Evolutionary conservation across 2,329 filamentous ascomycete genomes (phyloP).

Genomic region (Pseudomassariella vexata): DNA sequence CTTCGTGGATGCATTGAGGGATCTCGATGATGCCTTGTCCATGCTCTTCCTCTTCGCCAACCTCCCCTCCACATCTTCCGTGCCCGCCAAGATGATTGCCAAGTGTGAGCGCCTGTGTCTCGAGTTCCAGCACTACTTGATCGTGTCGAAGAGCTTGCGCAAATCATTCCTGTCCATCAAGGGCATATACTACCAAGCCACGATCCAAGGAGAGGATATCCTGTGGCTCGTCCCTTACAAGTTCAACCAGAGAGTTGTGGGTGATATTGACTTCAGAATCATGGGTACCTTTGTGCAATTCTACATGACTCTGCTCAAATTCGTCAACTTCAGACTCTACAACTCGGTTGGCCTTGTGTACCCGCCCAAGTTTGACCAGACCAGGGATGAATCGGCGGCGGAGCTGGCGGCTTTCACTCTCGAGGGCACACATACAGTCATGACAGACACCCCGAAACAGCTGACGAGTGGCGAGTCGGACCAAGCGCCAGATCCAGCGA

Average conservation of each 20-base stretch:
- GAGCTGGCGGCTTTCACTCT: constrained; percentile 89
- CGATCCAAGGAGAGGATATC: constrained; percentile 92
- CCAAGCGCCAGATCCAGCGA: constrained; percentile 54
- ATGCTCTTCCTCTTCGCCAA: constrained; percentile 98
- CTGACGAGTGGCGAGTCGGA: constrained; percentile 42
- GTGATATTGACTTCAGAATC: constrained; percentile 95
- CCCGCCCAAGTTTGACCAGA: constrained; percentile 85
- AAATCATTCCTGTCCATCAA: constrained; percentile 99
- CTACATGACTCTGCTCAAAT: constrained; percentile 92
- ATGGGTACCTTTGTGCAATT: constrained; percentile 99
- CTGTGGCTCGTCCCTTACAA: constrained; percentile 97
- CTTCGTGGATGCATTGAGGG: constrained; percentile 87
- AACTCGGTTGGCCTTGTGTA: constrained; percentile 89
- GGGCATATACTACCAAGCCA: constrained; percentile 98
- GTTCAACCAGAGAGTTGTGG: constrained; percentile 91
- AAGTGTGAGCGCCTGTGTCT: constrained; percentile 88
- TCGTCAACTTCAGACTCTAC: constrained; percentile 94
- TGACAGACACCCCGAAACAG: constrained; percentile 43
- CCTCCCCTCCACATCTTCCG: constrained; percentile 80
- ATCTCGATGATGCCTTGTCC: constrained; percentile 92
- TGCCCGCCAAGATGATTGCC: constrained; percentile 92
- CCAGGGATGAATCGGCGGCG: constrained; percentile 81
- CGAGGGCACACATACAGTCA: constrained; percentile 63
- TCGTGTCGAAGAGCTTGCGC: constrained; percentile 81
- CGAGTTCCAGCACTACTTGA: constrained; percentile 98